Evolutionary conservation across 306 rosid species (phyloP).

Genomic region (Adenanthera pavonina): DNA sequence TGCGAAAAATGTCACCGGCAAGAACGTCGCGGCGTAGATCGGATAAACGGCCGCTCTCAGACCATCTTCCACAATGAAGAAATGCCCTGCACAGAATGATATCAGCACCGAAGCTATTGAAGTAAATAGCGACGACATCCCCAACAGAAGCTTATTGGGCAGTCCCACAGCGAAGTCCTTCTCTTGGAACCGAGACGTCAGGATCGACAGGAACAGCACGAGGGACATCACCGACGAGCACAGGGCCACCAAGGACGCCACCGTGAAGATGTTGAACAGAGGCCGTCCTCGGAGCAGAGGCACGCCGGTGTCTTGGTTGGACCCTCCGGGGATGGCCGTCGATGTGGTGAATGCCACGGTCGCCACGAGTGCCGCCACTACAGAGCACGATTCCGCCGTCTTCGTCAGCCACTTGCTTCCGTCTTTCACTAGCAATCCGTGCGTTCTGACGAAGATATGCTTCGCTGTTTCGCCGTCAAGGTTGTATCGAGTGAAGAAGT

Average conservation of each 20-base stretch:
- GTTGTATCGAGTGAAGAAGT: slow-evolving; percentile 49
- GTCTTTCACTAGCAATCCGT: slow-evolving; percentile 42
- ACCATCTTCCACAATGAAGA: slow-evolving; percentile 30
- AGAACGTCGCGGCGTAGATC: slow-evolving; percentile 45
- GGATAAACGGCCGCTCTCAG: slow-evolving; percentile 47
- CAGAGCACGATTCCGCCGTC: slow-evolving; percentile 63
- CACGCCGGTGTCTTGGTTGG: slow-evolving; percentile 36
- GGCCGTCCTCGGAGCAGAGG: slow-evolving; percentile 41
- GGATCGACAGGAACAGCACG: slow-evolving; percentile 52
- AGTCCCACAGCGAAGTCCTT: slow-evolving; percentile 54
- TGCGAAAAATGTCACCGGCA: slow-evolving; percentile 53
- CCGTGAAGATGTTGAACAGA: slow-evolving; percentile 50
- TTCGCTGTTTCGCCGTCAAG: slow-evolving; percentile 50
- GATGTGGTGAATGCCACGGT: slow-evolving; percentile 68
- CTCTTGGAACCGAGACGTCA: slow-evolving; percentile 52
- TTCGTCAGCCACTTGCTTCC: slow-evolving; percentile 61
- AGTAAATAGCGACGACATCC: slow-evolving; percentile 51
- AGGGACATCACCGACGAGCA: slow-evolving; percentile 62
- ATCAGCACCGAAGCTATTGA: slow-evolving; percentile 47
- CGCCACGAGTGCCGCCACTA: slow-evolving; percentile 73
- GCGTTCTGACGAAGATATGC: slow-evolving; percentile 46
- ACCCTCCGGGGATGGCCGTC: slow-evolving; percentile 64
- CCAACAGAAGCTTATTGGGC: slow-evolving; percentile 56
- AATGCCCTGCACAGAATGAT: slow-evolving; percentile 57
- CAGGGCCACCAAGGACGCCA: slow-evolving; percentile 58